These are phyloP conservation scores for Cladosporium cucumerinum DNA, from an alignment of 2,329 filamentous ascomycete species.

Conservation along the genomic window DNA sequence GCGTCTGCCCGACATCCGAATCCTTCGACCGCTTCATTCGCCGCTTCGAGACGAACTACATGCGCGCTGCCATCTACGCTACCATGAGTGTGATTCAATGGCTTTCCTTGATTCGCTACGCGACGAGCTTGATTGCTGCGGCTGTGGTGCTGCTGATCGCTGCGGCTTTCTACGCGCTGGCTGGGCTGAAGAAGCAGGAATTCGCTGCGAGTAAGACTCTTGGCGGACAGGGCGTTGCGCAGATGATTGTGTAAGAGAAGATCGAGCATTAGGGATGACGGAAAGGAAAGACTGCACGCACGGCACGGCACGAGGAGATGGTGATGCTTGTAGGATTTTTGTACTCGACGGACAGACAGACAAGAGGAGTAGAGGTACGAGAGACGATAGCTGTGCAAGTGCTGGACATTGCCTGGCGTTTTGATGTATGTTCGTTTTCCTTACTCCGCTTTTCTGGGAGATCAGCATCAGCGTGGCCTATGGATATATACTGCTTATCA, in stretches of 20 bases:
- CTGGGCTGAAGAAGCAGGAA: constrained; percentile 76
- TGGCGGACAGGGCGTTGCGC: constrained; percentile 86
- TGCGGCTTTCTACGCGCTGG: constrained; percentile 73
- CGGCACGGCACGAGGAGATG: not conserved
- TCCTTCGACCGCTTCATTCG: constrained; percentile 88
- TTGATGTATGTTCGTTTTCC: not conserved
- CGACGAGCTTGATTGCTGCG: constrained; percentile 77
- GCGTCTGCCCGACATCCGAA: constrained; percentile 92
- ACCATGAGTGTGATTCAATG: constrained; percentile 81
- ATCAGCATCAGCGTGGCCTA: not conserved
- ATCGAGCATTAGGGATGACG: no score
- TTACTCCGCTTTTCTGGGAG: not conserved
- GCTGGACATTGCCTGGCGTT: constrained; percentile 14
- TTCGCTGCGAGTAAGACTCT: constrained; percentile 95
- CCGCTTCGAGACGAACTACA: constrained; percentile 92
- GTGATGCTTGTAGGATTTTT: constrained; percentile 2
- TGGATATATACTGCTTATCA: not conserved
- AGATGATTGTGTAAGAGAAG: constrained; percentile 85
- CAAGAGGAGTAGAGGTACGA: not conserved
- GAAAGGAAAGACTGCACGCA: not conserved
- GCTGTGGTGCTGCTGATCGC: constrained; percentile 78
- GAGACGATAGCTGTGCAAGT: constrained; percentile 3
- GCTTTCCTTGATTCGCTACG: constrained; percentile 64
- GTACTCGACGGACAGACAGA: not conserved
- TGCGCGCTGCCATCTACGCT: constrained; percentile 83